phyloP scores from a whole-genome alignment of 163 green algal genomes.

The Volvox carteri region DNA sequence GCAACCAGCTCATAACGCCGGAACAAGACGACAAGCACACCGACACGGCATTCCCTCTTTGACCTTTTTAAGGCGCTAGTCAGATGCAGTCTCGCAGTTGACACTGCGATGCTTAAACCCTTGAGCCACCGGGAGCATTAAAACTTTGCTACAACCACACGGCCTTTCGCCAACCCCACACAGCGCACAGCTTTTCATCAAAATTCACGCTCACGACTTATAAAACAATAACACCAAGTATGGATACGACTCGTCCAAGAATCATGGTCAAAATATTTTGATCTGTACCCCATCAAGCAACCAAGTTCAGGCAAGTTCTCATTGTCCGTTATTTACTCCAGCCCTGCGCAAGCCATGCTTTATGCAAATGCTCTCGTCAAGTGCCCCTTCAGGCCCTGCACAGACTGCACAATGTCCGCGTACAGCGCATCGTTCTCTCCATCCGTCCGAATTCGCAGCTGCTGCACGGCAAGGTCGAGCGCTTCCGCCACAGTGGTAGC shows the following conservation, averaged over 20 bases:
- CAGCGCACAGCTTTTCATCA: no score
- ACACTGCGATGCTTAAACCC: background rate
- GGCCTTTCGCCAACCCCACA: background rate
- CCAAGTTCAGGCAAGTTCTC: background rate
- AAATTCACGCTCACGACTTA: background rate
- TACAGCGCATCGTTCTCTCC: conserved; percentile 39
- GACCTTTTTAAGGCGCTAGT: background rate
- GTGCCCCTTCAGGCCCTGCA: conserved; percentile 44
- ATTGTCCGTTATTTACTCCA: background rate
- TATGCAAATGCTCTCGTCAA: conserved; percentile 30
- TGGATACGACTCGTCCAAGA: background rate
- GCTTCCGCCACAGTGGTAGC: conserved; percentile 15
- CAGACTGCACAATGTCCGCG: conserved; percentile 14
- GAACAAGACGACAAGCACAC: background rate
- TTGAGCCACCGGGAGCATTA: background rate
- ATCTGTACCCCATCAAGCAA: background rate
- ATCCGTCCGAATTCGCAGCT: background rate
- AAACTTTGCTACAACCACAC: background rate
- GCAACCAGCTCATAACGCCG: background rate
- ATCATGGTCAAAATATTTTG: background rate
- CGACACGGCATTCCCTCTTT: background rate
- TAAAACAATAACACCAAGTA: background rate
- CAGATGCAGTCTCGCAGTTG: background rate
- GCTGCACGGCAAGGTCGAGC: conserved; percentile 37
- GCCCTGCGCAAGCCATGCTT: background rate